Base-by-base conservation (phyloP, 148 eudicot species). In the Spergularia bocconei region DNA sequence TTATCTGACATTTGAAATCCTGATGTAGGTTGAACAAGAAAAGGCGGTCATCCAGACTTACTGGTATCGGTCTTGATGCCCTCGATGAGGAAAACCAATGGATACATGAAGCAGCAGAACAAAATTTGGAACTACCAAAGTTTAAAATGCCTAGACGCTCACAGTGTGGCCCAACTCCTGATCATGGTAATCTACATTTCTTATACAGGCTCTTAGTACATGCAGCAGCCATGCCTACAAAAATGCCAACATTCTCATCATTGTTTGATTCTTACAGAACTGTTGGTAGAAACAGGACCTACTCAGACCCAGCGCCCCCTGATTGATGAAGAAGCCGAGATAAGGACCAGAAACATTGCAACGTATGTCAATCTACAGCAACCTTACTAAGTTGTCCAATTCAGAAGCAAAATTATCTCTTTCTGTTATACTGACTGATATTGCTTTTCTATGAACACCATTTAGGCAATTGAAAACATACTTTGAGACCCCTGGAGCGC, bases 391-490 rank as follows among this genome's bases (percentile, higher is more conserved):
- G 23, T 69, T 74, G 20, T 38, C 44, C 61, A 21, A n/a, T 67
- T 51, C 54, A 20, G 17, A 56, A 15, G 3, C n/a, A 13, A n/a
- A 44, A 19, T 48, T 6, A 3, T 7, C 12, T 59, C 21, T 16
- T n/a, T 11, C 11, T 52, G 0, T 2, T 36, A 17, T 29, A 9
- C 29, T 44, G 17, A 17, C 8, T 13, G 17, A 5, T 19, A 19
- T 58, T 79, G 56, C 48, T 52, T 52, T 47, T 55, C 61, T 55
- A 60, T 78, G 76, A 70, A 63, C 23, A 63, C 61, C 85, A 19
- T 75, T 8, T 36, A 95, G 98, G 92, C 89, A 92, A 72, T 82
- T 95, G 84, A 95, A 92, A 87, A 70, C 86, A 69, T 91, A 95
- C 77, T 95, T 95, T 65, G 97, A 95, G 77, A 82, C 87, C 44